Evolutionary conservation across 805 yeast species (phyloP).

Genomic region (Candida tibetensis): DNA sequence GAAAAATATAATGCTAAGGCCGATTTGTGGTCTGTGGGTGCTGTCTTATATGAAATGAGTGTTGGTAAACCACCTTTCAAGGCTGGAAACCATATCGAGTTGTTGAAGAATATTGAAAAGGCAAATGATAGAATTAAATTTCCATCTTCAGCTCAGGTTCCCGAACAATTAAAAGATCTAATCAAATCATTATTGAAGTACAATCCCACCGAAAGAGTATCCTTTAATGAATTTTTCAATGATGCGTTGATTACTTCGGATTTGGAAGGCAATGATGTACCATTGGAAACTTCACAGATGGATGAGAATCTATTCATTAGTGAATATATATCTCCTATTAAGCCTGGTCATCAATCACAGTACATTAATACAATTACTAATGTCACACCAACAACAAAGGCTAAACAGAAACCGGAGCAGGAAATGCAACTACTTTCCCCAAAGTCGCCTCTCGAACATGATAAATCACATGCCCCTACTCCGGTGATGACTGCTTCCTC

Average conservation of each 20-base stretch:
- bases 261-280: constrained; percentile 50
- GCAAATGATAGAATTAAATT: constrained; percentile 75
- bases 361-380: constrained; percentile 17
- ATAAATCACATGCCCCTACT: background rate
- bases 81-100: constrained; percentile 89
- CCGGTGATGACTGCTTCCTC: background rate
- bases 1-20: constrained; percentile 97
- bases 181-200: constrained; percentile 76
- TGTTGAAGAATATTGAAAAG: constrained; percentile 79
- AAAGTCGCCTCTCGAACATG: background rate
- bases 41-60: constrained; percentile 92
- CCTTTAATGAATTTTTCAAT: constrained; percentile 82
- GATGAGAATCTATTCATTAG: constrained; percentile 82
- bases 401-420: constrained; percentile 4
- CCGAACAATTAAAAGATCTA: constrained; percentile 62
- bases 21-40: constrained; percentile 97
- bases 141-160: constrained; percentile 64
- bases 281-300: constrained; percentile 63
- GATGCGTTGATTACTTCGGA: constrained; percentile 63
- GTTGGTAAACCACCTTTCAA: constrained; percentile 96
- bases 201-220: constrained; percentile 83
- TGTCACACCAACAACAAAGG: background rate
- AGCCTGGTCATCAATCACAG: background rate
- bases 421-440: constrained; percentile 3
- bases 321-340: constrained; percentile 61